Evolutionary conservation across 1,284 basidiomycete species (phyloP).

Genomic region (Blastosporella zonata): DNA sequence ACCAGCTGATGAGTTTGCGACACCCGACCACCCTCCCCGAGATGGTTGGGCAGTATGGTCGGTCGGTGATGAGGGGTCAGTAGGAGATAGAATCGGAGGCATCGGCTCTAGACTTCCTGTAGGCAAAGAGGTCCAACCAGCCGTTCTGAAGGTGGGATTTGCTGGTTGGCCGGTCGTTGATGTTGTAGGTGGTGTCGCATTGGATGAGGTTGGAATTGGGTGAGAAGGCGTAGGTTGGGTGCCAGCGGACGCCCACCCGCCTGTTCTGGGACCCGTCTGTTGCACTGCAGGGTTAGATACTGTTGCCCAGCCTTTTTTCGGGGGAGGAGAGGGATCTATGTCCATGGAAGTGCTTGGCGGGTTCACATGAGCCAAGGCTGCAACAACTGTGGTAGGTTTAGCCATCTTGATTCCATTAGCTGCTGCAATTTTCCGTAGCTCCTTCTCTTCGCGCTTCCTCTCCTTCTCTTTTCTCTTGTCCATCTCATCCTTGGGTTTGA

Average conservation of each 20-base stretch:
- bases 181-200: conserved; percentile 22
- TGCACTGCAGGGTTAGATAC: conserved; percentile 24
- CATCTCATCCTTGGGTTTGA: conserved; percentile 57
- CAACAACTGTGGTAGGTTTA: conserved; percentile 34
- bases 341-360: conserved; percentile 25
- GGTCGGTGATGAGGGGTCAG: conserved; percentile 14
- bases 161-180: conserved; percentile 13
- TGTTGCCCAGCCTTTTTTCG: conserved; percentile 50
- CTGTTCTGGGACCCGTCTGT: conserved; percentile 23
- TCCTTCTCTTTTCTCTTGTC: conserved; percentile 80
- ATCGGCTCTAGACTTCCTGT: conserved; percentile 29
- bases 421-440: conserved; percentile 74
- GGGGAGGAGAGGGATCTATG: conserved; percentile 26
- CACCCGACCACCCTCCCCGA: conserved; percentile 1
- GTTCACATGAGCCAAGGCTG: conserved; percentile 25
- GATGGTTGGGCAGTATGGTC: conserved; percentile 9
- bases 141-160: conserved; percentile 49
- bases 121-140: conserved; percentile 62
- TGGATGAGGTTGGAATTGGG: conserved; percentile 16
- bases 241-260: conserved; percentile 57
- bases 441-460: conserved; percentile 76
- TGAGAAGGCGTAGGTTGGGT: conserved; percentile 19
- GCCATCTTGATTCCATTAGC: conserved; percentile 73
- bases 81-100: conserved; percentile 21
- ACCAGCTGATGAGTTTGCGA: not conserved